These are phyloP conservation scores for Zygnema cylindricum DNA, from an alignment of 139 green algal species.

Conservation along the genomic window DNA sequence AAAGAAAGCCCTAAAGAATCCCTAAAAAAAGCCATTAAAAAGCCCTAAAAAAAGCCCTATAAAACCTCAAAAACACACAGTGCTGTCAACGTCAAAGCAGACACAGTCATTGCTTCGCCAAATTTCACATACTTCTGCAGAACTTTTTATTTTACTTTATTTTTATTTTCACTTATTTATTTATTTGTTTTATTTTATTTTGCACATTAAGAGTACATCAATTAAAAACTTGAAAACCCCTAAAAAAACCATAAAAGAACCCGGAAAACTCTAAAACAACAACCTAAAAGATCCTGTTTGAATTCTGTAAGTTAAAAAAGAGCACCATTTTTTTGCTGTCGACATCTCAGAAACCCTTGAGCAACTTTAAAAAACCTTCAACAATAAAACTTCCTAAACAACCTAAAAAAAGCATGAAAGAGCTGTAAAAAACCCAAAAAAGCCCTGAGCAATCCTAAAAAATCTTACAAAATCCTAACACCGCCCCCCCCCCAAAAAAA, in stretches of 20 bases:
- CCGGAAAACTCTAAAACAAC: not conserved
- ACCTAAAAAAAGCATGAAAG: not conserved
- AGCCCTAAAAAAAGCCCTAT: not conserved
- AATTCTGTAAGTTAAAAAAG: not conserved
- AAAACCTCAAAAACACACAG: conserved; percentile 38
- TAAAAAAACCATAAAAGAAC: not conserved
- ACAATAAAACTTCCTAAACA: not conserved
- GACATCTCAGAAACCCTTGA: too few species aligned
- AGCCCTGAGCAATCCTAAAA: too few species aligned
- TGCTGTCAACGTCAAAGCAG: conserved; percentile 97
- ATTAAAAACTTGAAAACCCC: not conserved
- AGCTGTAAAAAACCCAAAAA: not conserved
- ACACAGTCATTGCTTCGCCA: conserved; percentile 74
- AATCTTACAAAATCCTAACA: too few species aligned
- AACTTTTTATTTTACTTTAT: not conserved
- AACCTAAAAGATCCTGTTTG: not conserved
- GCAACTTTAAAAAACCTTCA: not conserved
- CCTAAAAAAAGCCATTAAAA: not conserved
- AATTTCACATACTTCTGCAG: not conserved
- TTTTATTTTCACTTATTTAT: not conserved
- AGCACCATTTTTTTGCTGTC: too few species aligned
- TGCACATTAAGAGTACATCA: not conserved
- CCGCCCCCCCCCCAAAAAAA: too few species aligned
- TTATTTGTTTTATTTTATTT: not conserved
- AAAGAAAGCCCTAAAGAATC: not conserved